Conservation (phyloP, 192 early-diverging fungal genomes). For the Coemansia sp. region DNA sequence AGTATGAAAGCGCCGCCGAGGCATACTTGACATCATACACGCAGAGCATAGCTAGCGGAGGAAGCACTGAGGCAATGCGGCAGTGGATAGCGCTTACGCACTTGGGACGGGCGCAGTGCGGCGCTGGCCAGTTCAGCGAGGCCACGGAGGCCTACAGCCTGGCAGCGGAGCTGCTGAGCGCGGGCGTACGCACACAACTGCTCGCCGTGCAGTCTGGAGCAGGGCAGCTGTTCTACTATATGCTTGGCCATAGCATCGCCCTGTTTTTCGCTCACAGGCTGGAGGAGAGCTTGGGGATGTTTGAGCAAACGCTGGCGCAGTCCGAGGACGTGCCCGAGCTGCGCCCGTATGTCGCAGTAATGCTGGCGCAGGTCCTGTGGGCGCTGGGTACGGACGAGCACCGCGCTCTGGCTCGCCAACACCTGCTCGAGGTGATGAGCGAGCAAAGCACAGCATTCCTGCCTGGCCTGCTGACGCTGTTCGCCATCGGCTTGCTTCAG, state of each 20-base stretch:
- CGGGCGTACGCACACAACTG: not conserved
- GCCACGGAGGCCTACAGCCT: conserved; percentile 60
- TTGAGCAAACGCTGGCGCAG: conserved; percentile 71
- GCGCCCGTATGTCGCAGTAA: conserved; percentile 68
- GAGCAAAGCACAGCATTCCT: conserved; percentile 9
- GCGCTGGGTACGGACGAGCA: conserved; percentile 83
- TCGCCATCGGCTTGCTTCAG: conserved; percentile 50
- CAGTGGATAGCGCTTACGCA: conserved; percentile 62
- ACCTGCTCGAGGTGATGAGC: conserved; percentile 63
- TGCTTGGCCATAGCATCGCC: conserved; percentile 71
- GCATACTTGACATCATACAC: conserved; percentile 61
- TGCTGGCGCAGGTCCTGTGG: conserved; percentile 89
- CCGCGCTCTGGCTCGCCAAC: conserved; percentile 73
- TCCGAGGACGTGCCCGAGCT: conserved; percentile 49
- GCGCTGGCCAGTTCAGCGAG: conserved; percentile 60
- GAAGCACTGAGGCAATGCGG: conserved; percentile 23
- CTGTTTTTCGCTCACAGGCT: conserved; percentile 74
- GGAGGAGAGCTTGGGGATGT: conserved; percentile 68
- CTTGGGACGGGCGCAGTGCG: conserved; percentile 71
- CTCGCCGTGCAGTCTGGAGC: conserved; percentile 13
- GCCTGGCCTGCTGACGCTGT: conserved; percentile 38
- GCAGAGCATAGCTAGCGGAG: not conserved
- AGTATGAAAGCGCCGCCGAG: conserved; percentile 67
- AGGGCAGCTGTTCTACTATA: conserved; percentile 14
- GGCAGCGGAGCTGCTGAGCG: conserved; percentile 16